These are phyloP conservation scores for Pyrenochaeta sp. DNA, from an alignment of 2,329 filamentous ascomycete genomes.

Conservation along the genomic window DNA sequence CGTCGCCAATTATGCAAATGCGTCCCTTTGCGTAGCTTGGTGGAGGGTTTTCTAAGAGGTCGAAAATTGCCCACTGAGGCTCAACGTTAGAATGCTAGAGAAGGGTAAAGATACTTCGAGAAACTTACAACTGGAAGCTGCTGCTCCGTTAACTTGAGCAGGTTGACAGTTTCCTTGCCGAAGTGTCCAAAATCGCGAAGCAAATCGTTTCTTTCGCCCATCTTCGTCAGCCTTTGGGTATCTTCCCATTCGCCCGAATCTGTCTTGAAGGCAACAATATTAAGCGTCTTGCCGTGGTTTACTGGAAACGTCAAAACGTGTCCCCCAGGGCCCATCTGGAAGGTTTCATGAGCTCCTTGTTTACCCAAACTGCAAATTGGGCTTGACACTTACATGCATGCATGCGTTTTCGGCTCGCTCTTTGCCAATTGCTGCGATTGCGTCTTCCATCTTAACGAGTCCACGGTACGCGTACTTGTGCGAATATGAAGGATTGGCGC, in stretches of 20 bases:
- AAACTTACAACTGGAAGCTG: too few relatives aligned
- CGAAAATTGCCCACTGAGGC: constrained; percentile 27
- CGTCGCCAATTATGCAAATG: constrained; percentile 25
- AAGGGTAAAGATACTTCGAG: too few relatives aligned
- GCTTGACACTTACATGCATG: constrained; percentile 28
- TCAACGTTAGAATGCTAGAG: too few relatives aligned
- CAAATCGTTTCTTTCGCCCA: too few relatives aligned
- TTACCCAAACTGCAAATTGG: too few relatives aligned
- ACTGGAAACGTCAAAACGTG: constrained; percentile 24
- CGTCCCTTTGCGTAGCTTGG: constrained; percentile 16
- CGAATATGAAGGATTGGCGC: constrained; percentile 18
- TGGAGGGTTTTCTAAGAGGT: constrained; percentile 15
- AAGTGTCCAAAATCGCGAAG: too few relatives aligned
- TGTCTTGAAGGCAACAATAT: constrained; percentile 19
- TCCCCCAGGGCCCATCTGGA: too few relatives aligned
- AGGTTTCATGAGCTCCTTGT: too few relatives aligned
- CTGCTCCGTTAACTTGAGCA: too few relatives aligned
- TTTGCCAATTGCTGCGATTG: constrained; percentile 40
- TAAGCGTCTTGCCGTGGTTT: constrained; percentile 13
- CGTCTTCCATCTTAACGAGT: constrained; percentile 42
- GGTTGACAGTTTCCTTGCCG: too few relatives aligned
- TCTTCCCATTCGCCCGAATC: constrained; percentile 18
- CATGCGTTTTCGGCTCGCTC: constrained; percentile 20
- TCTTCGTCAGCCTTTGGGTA: too few relatives aligned
- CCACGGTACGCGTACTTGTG: constrained; percentile 26